Evolutionary conservation across 2,329 filamentous ascomycete genomes (phyloP).

Genomic region (Orbilia blumenaviensis): DNA sequence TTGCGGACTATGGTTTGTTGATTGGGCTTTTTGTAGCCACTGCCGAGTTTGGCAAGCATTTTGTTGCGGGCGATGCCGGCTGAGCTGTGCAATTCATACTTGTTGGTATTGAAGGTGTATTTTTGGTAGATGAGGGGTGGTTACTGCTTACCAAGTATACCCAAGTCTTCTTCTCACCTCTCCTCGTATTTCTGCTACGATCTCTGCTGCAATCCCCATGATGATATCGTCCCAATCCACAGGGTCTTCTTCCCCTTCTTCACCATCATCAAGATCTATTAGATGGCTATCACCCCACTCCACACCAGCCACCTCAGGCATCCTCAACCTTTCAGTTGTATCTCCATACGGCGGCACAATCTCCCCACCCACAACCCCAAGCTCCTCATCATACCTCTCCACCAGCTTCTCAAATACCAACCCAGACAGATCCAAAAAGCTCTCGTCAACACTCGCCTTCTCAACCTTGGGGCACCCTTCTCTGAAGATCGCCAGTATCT

Average conservation of each 20-base stretch:
- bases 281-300: conserved; percentile 55
- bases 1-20: conserved; percentile 93
- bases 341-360: conserved; percentile 76
- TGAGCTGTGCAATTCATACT: conserved; percentile 64
- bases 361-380: conserved; percentile 63
- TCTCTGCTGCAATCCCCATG: conserved; percentile 86
- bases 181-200: conserved; percentile 78
- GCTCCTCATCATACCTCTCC: conserved; percentile 75
- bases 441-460: conserved; percentile 94
- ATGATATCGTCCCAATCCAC: conserved; percentile 93
- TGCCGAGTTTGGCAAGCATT: conserved; percentile 92
- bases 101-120: not conserved
- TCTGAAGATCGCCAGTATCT: conserved; percentile 71
- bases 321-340: conserved; percentile 68
- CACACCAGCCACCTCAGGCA: conserved; percentile 60
- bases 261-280: conserved; percentile 73
- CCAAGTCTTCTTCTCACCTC: conserved; percentile 74
- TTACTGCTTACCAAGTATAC: conserved; percentile 77
- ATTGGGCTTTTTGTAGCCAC: conserved; percentile 90
- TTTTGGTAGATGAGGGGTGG: not conserved
- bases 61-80: conserved; percentile 90
- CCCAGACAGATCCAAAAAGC: conserved; percentile 89
- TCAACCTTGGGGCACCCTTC: conserved; percentile 62
- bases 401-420: conserved; percentile 81
- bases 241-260: conserved; percentile 79